These are phyloP conservation scores for Podospora appendiculata DNA, from an alignment of 495 filamentous ascomycete genomes.

Conservation along the genomic window DNA sequence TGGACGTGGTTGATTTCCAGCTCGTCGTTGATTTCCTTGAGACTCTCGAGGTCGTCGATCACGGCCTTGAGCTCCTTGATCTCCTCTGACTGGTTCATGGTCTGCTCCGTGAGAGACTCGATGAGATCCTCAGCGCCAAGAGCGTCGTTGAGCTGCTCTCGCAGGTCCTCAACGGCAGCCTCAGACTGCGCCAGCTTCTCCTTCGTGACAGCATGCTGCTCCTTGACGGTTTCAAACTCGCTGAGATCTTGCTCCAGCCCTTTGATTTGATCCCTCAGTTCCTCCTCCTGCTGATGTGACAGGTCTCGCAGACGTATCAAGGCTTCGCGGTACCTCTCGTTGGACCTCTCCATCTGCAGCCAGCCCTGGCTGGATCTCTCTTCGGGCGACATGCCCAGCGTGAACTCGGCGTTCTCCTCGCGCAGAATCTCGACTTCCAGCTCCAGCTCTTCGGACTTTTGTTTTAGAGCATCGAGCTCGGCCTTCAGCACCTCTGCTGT, in stretches of 20 bases:
- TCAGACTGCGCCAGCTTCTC: slow-evolving; percentile 66
- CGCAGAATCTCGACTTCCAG: slow-evolving; percentile 80
- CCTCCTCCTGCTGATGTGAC: slow-evolving; percentile 76
- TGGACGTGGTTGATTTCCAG: slow-evolving; percentile 89
- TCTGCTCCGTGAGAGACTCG: slow-evolving; percentile 81
- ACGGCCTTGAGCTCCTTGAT: slow-evolving; percentile 72
- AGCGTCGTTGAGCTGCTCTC: slow-evolving; percentile 85
- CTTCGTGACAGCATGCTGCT: slow-evolving; percentile 60
- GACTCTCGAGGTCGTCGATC: slow-evolving; percentile 75
- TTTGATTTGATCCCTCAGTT: slow-evolving; percentile 68
- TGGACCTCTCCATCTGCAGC: slow-evolving; percentile 84
- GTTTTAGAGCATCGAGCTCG: slow-evolving; percentile 71
- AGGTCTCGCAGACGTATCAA: slow-evolving; percentile 78
- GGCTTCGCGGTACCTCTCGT: slow-evolving; percentile 82
- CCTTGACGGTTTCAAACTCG: slow-evolving; percentile 62
- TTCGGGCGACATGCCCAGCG: slow-evolving; percentile 78
- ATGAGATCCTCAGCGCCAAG: slow-evolving; percentile 86
- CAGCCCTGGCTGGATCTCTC: slow-evolving; percentile 80
- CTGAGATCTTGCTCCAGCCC: slow-evolving; percentile 70
- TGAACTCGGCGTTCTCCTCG: slow-evolving; percentile 79
- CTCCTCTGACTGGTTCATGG: slow-evolving; percentile 66
- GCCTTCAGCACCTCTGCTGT: slow-evolving; percentile 70
- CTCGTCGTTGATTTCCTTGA: slow-evolving; percentile 91
- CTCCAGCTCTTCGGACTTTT: slow-evolving; percentile 73
- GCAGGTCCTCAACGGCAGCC: slow-evolving; percentile 73